phyloP scores from a whole-genome alignment of 2,329 filamentous ascomycete species.

The Ploettnerulaceae sp. region DNA sequence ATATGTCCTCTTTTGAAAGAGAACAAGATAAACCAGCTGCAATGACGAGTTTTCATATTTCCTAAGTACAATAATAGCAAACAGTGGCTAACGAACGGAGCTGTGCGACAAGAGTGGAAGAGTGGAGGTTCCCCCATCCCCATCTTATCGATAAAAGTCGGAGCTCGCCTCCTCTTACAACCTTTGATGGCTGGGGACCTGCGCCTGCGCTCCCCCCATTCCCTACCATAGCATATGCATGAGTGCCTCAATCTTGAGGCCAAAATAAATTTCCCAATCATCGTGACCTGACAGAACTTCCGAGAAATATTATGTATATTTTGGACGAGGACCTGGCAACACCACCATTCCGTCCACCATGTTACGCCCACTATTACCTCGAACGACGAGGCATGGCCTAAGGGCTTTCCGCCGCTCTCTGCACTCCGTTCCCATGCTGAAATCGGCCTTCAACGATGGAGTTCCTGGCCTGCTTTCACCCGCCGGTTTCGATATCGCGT shows the following conservation, averaged over 20 bases:
- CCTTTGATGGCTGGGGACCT: too few species aligned
- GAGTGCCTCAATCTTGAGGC: neutral
- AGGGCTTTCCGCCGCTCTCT: slow-evolving; percentile 37
- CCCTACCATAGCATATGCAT: neutral
- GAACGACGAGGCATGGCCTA: slow-evolving; percentile 26
- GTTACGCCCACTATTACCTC: slow-evolving; percentile 32
- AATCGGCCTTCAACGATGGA: slow-evolving; percentile 43
- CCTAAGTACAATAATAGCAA: slow-evolving; percentile 3
- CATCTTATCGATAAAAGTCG: slow-evolving; percentile 14
- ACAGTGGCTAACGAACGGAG: slow-evolving; percentile 6
- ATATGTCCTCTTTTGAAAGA: slow-evolving; percentile 15
- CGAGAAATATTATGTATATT: too few species aligned
- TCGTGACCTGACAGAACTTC: neutral
- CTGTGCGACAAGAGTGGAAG: slow-evolving; percentile 9
- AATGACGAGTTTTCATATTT: slow-evolving; percentile 21
- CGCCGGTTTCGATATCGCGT: slow-evolving; percentile 69
- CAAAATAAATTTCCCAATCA: slow-evolving; percentile 5
- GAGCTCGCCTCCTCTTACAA: slow-evolving; percentile 24
- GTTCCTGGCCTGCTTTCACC: slow-evolving; percentile 68
- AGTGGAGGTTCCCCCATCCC: slow-evolving; percentile 4
- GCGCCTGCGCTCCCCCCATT: too few species aligned
- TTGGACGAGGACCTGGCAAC: too few species aligned
- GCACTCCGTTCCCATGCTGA: slow-evolving; percentile 45
- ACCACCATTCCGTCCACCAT: slow-evolving; percentile 25
- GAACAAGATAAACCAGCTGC: slow-evolving; percentile 15